Percentiles rank a stretch among this genome's conserved stretches.
Evolutionary conservation across 352 stramenopile genomes (phyloP).

Genomic region (Pythium sp.): DNA sequence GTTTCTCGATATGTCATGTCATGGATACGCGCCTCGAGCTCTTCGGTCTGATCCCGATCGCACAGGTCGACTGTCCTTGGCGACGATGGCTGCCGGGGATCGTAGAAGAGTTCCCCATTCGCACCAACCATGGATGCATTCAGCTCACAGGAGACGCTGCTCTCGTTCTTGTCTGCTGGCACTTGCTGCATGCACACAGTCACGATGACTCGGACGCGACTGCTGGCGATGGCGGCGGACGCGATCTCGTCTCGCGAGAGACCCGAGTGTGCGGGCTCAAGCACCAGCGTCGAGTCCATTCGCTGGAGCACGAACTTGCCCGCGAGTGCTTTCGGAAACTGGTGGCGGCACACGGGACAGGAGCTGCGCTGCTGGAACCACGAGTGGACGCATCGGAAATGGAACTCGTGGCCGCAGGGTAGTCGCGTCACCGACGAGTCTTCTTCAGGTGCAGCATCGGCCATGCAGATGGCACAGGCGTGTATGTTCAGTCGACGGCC

Average conservation of each 20-base stretch:
- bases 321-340: slow-evolving; percentile 27
- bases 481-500: not conserved
- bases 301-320: slow-evolving; percentile 7
- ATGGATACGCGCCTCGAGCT: too few relatives aligned
- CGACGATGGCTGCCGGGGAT: not conserved
- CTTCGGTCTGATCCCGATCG: too few relatives aligned
- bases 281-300: slow-evolving; percentile 7
- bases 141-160: not conserved
- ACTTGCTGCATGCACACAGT: not conserved
- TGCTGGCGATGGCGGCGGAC: not conserved
- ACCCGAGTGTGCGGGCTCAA: not conserved
- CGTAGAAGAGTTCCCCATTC: not conserved
- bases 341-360: slow-evolving; percentile 80
- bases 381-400: slow-evolving; percentile 65
- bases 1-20: too few relatives aligned
- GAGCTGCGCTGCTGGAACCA: slow-evolving; percentile 70
- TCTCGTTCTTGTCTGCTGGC: not conserved
- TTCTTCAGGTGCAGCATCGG: slow-evolving; percentile 38
- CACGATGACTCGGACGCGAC: slow-evolving; percentile 3
- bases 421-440: slow-evolving; percentile 47
- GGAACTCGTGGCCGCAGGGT: slow-evolving; percentile 87
- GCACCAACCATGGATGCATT: not conserved
- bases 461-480: slow-evolving; percentile 86
- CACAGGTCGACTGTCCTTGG: not conserved
- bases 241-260: not conserved